Evolutionary conservation across 495 filamentous ascomycete genomes (phyloP).

Genomic region (Cairneyella variabilis): DNA sequence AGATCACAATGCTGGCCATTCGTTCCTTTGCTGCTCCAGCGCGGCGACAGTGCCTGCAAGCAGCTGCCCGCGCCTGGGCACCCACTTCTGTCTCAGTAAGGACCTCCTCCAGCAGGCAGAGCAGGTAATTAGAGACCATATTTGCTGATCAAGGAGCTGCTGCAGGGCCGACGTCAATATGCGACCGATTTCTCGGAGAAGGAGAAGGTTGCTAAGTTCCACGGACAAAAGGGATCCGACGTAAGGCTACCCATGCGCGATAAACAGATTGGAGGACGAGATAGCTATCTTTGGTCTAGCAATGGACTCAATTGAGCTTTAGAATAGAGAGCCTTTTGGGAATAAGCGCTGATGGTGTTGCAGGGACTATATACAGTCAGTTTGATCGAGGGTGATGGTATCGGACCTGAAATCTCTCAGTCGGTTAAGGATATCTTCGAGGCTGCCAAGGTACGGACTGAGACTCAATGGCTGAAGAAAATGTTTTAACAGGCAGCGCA

Average conservation of each 20-base stretch:
- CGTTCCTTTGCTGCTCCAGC: conserved; percentile 47
- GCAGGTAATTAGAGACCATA: neutral
- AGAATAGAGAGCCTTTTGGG: neutral
- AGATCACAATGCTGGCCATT: conserved; percentile 45
- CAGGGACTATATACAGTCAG: conserved; percentile 94
- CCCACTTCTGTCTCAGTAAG: conserved; percentile 22
- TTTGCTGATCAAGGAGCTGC: no score
- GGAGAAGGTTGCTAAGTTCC: conserved; percentile 87
- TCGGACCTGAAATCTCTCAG: conserved; percentile 95
- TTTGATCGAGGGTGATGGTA: conserved; percentile 97
- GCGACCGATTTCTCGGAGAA: conserved; percentile 32
- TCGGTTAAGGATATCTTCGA: conserved; percentile 97
- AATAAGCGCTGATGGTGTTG: conserved; percentile 8
- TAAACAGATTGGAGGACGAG: conserved; percentile 4
- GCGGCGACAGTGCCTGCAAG: conserved; percentile 46
- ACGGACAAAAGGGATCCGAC: conserved; percentile 80
- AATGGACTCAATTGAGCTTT: conserved; percentile 19
- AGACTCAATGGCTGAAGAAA: conserved; percentile 5
- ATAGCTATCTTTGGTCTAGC: conserved; percentile 1
- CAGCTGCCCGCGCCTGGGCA: conserved; percentile 32
- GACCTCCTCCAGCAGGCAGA: neutral
- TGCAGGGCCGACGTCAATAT: conserved; percentile 28
- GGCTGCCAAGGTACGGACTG: conserved; percentile 72
- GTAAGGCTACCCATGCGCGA: conserved; percentile 47
- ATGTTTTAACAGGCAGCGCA: conserved; percentile 34